Base-by-base conservation (phyloP, 2,329 filamentous ascomycete species). In the Epichloe elymi region DNA sequence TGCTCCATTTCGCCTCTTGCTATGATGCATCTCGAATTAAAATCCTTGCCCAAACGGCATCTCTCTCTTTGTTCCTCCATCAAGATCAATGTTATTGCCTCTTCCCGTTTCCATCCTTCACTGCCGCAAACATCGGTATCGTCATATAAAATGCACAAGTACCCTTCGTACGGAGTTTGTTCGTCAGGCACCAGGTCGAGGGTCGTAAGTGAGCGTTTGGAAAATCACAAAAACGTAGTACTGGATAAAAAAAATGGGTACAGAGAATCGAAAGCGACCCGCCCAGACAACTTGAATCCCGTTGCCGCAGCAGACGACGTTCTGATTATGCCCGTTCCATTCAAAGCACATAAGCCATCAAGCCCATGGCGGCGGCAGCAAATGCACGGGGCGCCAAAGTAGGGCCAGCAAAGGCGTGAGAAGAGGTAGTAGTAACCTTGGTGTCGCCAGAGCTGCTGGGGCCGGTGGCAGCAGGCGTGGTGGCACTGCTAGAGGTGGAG, bases 261-360 rank as follows among this genome's bases (percentile, higher is more conserved):
- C 59, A 59, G 55, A 61, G 61, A 65, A 66, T 54, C 57, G 59
- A 63, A 65, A 52, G 54, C 44, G 40, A 53, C 35, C 40, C 47
- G 44, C 54, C 53, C 48, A 51, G 45, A 52, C 50, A 55, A 51
- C 48, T 55, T 33, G 12, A 19, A 39, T 30, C 17, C 19, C 7
- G 26, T 41, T 42, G 38, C 38, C 6, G 17, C 46, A 12, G 38
- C 41, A 35, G 37, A 39, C 39, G 35, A 37, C n/a, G 20, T 49
- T 48, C 20, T 45, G 50, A 49, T 45, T 30, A 6, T 41, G 23
- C 40, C 36, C 41, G 19, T n/a, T 40, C 39, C 40, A 40, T 49
- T 54, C 71, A 78, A 60, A 79, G 61, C 56, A 78, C 62, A 58
- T 74, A 75, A 56, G 75, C 76, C 54, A 79, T 64, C 43, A 79